Conservation (phyloP, 139 green algal genomes). For the Chlamydomonas asymmetrica region DNA sequence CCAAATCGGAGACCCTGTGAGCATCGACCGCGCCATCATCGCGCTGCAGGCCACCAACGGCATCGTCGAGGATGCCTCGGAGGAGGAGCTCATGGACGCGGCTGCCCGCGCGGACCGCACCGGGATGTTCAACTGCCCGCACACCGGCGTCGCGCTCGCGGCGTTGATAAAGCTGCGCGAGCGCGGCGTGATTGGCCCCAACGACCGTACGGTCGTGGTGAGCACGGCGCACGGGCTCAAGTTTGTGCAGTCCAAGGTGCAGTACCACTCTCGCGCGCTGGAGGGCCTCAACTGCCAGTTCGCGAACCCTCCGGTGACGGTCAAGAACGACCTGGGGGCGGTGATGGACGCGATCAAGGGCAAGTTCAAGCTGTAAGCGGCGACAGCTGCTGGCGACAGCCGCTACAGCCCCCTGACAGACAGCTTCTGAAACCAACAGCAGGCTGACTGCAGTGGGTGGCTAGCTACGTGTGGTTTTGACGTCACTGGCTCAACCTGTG, state of each 20-base stretch:
- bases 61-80: slow-evolving; percentile 97
- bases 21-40: slow-evolving; percentile 95
- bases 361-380: slow-evolving; percentile 39
- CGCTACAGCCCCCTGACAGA: no score
- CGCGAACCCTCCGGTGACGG: slow-evolving; percentile 93
- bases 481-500: no score
- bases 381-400: no score
- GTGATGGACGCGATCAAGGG: slow-evolving; percentile 93
- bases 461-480: no score
- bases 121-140: slow-evolving; percentile 95
- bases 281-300: slow-evolving; percentile 70
- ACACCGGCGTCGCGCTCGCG: slow-evolving; percentile 92
- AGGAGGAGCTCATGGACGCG: slow-evolving; percentile 99
- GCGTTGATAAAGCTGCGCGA: slow-evolving; percentile 95
- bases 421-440: no score
- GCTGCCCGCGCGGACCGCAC: slow-evolving; percentile 93
- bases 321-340: slow-evolving; percentile 87
- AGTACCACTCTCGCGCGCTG: slow-evolving; percentile 91
- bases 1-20: slow-evolving; percentile 97
- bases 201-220: slow-evolving; percentile 94
- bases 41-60: slow-evolving; percentile 90
- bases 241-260: slow-evolving; percentile 96
- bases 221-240: slow-evolving; percentile 98
- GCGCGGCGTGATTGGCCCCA: slow-evolving; percentile 80
- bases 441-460: no score